A percentile compares a stretch with the other conserved stretches of the same genome.
phyloP scores from a whole-genome alignment of 345 rosid genomes.

The Erucastrum elatum region DNA sequence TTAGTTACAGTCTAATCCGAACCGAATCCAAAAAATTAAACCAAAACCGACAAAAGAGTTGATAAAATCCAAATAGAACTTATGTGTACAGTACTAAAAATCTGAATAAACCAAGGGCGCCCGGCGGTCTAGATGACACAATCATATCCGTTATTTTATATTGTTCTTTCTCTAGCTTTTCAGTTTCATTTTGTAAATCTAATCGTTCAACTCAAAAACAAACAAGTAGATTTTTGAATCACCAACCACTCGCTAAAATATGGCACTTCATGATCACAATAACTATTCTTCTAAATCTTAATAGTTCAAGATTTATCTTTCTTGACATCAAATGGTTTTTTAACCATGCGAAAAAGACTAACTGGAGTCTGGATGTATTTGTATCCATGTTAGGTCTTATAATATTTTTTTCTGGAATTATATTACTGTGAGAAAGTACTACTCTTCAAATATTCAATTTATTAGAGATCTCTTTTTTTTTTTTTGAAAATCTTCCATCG shows the following conservation, averaged over 20 bases:
- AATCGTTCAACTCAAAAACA: neutral
- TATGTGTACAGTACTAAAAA: too few relatives aligned
- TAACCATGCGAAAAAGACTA: neutral
- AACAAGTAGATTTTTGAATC: neutral
- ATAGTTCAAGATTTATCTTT: neutral
- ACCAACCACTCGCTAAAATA: neutral
- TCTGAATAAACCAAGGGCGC: too few relatives aligned
- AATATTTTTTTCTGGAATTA: neutral
- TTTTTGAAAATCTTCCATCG: neutral
- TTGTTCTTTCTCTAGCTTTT: neutral
- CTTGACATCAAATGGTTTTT: conserved; percentile 4
- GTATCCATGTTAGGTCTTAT: neutral
- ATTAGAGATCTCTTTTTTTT: neutral
- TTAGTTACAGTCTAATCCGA: too few relatives aligned
- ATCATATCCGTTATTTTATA: neutral
- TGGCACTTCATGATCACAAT: neutral
- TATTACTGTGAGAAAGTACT: neutral
- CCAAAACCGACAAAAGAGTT: too few relatives aligned
- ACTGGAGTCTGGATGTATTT: neutral
- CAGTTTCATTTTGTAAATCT: neutral
- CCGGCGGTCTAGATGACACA: neutral
- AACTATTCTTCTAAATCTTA: neutral
- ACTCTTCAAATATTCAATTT: neutral
- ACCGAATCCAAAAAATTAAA: too few relatives aligned
- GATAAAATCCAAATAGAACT: too few relatives aligned